Percentiles rank a stretch among this genome's conserved stretches.
phyloP scores from a whole-genome alignment of 192 early-diverging fungal species.

The Mortierella alpina region DNA sequence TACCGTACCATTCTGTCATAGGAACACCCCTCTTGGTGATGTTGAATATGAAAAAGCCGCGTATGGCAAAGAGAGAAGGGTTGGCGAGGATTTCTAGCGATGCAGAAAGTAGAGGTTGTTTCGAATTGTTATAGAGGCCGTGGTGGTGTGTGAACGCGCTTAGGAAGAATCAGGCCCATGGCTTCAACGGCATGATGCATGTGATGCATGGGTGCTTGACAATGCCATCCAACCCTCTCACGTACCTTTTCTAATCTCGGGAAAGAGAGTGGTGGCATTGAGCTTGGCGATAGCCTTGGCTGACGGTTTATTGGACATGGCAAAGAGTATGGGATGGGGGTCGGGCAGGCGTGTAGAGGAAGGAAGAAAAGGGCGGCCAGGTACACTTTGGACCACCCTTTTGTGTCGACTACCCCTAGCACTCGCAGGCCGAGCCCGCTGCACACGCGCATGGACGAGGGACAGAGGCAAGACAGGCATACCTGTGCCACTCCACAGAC shows the following conservation, averaged over 20 bases:
- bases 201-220: too few species aligned
- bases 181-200: too few species aligned
- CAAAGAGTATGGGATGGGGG: neutral
- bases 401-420: too few species aligned
- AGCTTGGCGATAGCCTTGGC: conserved; percentile 51
- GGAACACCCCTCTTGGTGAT: conserved; percentile 32
- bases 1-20: conserved; percentile 41
- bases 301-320: conserved; percentile 39
- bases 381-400: too few species aligned
- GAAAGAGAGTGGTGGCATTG: conserved; percentile 48
- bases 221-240: too few species aligned
- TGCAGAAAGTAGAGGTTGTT: too few species aligned
- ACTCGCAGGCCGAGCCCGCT: too few species aligned
- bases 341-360: neutral
- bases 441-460: too few species aligned
- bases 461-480: too few species aligned
- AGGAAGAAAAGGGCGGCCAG: neutral
- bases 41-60: conserved; percentile 44
- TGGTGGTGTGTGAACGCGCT: too few species aligned
- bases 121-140: neutral
- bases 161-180: too few species aligned
- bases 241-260: conserved; percentile 43
- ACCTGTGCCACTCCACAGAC: too few species aligned
- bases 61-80: conserved; percentile 44
- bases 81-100: conserved; percentile 29